A percentile compares a stretch with the other conserved stretches of the same genome.
These are phyloP conservation scores for Cytospora leucostoma DNA, from an alignment of 2,329 filamentous ascomycete genomes.

Conservation along the genomic window DNA sequence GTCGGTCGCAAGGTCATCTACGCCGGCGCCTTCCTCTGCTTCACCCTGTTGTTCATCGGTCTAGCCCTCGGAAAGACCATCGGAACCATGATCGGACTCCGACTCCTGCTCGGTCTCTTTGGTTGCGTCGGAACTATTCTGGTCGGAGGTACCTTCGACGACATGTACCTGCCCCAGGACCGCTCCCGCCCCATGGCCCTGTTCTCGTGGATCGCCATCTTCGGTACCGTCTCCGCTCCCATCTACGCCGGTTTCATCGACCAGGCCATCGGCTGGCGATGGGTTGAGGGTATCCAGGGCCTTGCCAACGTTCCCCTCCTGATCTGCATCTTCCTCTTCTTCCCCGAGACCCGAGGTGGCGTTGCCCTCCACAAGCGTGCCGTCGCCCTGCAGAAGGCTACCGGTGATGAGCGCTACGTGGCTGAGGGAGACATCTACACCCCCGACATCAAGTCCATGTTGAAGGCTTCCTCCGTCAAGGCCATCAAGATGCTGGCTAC, in stretches of 20 bases:
- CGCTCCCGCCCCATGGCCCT: constrained; percentile 49
- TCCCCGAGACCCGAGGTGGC: constrained; percentile 34
- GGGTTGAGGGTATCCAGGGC: constrained; percentile 55
- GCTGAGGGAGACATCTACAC: constrained; percentile 53
- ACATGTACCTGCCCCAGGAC: constrained; percentile 49
- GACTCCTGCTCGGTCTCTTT: constrained; percentile 49
- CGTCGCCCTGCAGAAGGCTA: constrained; percentile 47
- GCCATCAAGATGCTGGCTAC: constrained; percentile 26
- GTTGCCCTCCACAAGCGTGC: constrained; percentile 48
- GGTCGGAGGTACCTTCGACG: constrained; percentile 51
- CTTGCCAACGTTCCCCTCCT: constrained; percentile 50
- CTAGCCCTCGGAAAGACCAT: constrained; percentile 50
- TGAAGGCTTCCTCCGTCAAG: constrained; percentile 51
- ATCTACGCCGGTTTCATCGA: constrained; percentile 58
- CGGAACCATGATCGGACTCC: constrained; percentile 48
- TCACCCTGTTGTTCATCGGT: constrained; percentile 50
- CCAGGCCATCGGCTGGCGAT: constrained; percentile 53
- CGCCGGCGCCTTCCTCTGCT: constrained; percentile 47
- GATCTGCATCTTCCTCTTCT: constrained; percentile 31
- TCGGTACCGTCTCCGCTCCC: constrained; percentile 54
- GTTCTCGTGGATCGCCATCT: constrained; percentile 51
- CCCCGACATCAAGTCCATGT: constrained; percentile 47
- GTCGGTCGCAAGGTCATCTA: constrained; percentile 50
- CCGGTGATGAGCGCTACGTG: constrained; percentile 52
- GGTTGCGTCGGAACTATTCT: constrained; percentile 52